phyloP scores from a whole-genome alignment of 192 early-diverging fungal genomes.

The Rhizoclosmatium globosum region DNA sequence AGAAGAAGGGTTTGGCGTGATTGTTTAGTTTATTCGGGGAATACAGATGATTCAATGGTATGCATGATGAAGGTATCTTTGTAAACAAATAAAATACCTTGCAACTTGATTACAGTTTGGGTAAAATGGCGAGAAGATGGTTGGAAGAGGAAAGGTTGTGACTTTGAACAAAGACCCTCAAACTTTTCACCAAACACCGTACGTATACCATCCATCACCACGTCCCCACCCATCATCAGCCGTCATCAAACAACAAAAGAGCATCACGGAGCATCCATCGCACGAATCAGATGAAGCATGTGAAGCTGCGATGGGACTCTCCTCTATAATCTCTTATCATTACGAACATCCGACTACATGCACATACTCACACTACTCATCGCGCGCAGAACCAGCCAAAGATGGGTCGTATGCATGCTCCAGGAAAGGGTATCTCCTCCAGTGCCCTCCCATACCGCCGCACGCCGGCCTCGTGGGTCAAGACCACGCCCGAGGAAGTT shows the following conservation, averaged over 20 bases:
- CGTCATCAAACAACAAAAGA: background rate
- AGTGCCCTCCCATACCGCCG: conserved; percentile 97
- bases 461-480: conserved; percentile 96
- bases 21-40: background rate
- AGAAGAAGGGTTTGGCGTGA: conserved; percentile 57
- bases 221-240: background rate
- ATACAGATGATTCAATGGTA: background rate
- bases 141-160: no score
- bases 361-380: background rate
- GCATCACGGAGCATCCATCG: background rate
- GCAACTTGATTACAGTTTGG: no score
- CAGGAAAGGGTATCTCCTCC: conserved; percentile 94
- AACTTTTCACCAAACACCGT: background rate
- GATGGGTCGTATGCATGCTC: conserved; percentile 84
- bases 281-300: background rate
- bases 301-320: background rate
- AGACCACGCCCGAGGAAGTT: conserved; percentile 97
- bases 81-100: background rate
- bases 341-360: background rate
- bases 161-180: background rate
- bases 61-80: background rate
- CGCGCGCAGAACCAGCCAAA: conserved; percentile 14
- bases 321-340: background rate
- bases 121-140: no score
- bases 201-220: background rate